These are phyloP conservation scores for Oehlia diaphana DNA, from an alignment of 192 early-diverging fungal genomes.

Conservation along the genomic window DNA sequence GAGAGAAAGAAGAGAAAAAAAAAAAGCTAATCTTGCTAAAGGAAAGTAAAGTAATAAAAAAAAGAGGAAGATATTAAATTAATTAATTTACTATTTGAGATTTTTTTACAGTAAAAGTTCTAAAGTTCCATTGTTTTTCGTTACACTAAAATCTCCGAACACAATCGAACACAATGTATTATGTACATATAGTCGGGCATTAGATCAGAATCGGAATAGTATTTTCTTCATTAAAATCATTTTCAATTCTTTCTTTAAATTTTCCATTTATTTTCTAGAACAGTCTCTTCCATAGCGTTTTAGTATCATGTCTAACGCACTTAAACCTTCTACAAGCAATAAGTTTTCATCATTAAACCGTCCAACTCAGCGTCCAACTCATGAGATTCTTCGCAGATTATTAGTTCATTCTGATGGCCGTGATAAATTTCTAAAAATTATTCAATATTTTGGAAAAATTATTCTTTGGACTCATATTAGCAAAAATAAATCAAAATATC, in stretches of 20 bases:
- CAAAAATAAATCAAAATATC: slow-evolving; percentile 22
- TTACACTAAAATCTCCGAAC: too few relatives aligned
- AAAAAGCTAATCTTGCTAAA: not conserved
- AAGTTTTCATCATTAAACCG: not conserved
- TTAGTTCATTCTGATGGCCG: slow-evolving; percentile 72
- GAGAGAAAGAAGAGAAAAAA: not conserved
- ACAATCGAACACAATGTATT: too few relatives aligned
- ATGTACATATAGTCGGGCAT: too few relatives aligned
- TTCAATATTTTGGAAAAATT: slow-evolving; percentile 79
- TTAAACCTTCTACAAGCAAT: too few relatives aligned
- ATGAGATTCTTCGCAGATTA: slow-evolving; percentile 20
- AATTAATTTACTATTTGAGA: too few relatives aligned
- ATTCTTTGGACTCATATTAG: slow-evolving; percentile 51
- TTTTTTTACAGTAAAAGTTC: too few relatives aligned
- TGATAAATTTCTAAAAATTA: slow-evolving; percentile 78
- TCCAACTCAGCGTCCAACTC: not conserved
- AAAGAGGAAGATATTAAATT: not conserved
- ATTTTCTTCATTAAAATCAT: not conserved
- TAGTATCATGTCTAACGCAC: not conserved
- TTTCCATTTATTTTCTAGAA: too few relatives aligned
- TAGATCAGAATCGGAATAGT: too few relatives aligned
- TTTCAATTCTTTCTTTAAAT: not conserved
- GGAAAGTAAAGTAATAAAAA: not conserved
- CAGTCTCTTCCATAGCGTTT: not conserved
- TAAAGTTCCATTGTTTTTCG: too few relatives aligned